These are phyloP conservation scores for Schizophyllum commune DNA, from an alignment of 1,284 basidiomycete species.

Conservation along the genomic window DNA sequence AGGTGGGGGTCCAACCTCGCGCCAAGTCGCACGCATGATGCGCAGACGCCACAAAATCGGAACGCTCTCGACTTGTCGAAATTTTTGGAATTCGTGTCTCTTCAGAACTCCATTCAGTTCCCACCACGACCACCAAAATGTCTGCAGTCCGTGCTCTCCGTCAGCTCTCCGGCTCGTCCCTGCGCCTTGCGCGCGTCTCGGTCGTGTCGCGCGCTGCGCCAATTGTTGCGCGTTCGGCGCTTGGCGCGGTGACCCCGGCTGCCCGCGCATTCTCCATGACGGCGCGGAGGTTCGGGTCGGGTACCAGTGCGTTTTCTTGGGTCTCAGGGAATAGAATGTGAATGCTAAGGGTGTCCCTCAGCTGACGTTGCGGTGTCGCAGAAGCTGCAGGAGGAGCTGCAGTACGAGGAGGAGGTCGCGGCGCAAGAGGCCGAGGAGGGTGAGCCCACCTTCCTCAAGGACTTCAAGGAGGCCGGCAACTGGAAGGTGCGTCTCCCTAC, in stretches of 20 bases:
- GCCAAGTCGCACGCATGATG: not conserved
- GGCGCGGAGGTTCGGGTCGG: conserved; percentile 46
- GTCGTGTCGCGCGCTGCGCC: conserved; percentile 11
- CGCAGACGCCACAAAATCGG: not conserved
- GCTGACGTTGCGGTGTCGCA: conserved; percentile 69
- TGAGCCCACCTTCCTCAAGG: not conserved
- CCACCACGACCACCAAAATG: conserved; percentile 21
- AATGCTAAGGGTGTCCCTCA: conserved; percentile 20
- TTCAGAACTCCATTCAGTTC: not conserved
- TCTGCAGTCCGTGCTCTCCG: conserved; percentile 36
- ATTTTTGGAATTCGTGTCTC: not conserved
- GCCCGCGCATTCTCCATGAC: conserved; percentile 50
- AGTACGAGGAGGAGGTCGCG: not conserved
- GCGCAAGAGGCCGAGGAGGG: not conserved
- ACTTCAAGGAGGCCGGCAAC: not conserved
- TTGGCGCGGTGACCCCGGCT: conserved; percentile 9
- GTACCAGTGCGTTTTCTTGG: conserved; percentile 42
- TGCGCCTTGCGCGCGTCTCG: conserved; percentile 18
- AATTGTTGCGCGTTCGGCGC: conserved; percentile 10
- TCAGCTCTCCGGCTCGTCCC: conserved; percentile 26
- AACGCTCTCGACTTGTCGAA: not conserved
- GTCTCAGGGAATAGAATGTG: not conserved
- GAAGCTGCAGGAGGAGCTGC: conserved; percentile 39
- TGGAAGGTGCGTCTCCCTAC: not conserved
- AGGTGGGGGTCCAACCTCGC: not conserved